Evolutionary conservation across 495 filamentous ascomycete species (phyloP).

Genomic region (Baudoinia panamericana): DNA sequence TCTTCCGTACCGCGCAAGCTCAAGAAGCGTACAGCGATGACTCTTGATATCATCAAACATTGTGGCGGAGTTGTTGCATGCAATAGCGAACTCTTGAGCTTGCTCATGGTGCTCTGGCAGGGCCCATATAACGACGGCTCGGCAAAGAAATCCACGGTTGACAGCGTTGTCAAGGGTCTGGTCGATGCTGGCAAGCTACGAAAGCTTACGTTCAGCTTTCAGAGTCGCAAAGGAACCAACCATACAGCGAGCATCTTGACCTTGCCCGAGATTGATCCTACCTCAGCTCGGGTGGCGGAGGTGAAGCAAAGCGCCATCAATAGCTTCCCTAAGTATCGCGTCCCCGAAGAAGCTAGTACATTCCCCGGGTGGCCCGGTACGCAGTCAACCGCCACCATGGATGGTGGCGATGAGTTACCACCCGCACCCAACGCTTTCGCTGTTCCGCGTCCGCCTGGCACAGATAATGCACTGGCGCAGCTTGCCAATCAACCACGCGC

Average conservation of each 20-base stretch:
- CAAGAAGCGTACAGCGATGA: constrained; percentile 3
- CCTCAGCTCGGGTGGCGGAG: constrained; percentile 38
- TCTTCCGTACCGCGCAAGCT: neutral
- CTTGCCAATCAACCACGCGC: no score
- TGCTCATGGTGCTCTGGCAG: no score
- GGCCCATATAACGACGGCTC: constrained; percentile 31
- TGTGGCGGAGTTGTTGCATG: constrained; percentile 29
- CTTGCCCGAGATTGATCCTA: constrained; percentile 35
- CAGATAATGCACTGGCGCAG: no score
- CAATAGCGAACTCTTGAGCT: constrained; percentile 57
- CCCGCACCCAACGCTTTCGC: no score
- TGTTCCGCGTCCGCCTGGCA: no score
- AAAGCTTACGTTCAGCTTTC: constrained; percentile 51
- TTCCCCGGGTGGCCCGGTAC: no score
- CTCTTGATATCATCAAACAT: constrained; percentile 17
- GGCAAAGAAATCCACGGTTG: constrained; percentile 41
- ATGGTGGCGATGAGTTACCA: no score
- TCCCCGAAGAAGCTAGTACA: constrained; percentile 30
- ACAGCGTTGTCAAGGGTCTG: constrained; percentile 46
- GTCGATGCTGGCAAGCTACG: constrained; percentile 45
- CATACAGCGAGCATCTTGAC: constrained; percentile 43
- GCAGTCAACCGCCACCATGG: no score
- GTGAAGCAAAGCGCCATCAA: constrained; percentile 43
- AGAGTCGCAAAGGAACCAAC: constrained; percentile 38
- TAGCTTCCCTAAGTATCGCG: constrained; percentile 29